Conservation (phyloP, 257 asterid species). For the Plantago elongata region DNA sequence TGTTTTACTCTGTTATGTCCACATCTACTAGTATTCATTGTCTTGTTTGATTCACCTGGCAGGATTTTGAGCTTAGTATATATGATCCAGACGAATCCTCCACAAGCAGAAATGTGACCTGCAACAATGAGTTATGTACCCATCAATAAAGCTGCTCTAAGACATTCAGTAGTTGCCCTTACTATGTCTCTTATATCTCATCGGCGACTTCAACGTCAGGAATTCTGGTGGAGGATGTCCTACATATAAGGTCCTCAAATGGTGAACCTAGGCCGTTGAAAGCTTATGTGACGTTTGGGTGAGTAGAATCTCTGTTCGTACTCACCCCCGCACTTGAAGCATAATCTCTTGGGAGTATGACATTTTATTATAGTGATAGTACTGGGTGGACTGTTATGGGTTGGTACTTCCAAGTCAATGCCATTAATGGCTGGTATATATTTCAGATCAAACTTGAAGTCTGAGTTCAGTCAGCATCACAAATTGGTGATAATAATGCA, state of each 20-base stretch:
- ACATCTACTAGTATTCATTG: background rate
- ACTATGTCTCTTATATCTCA: slow-evolving; percentile 68
- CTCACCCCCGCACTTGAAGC: background rate
- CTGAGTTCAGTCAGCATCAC: background rate
- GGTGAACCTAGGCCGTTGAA: slow-evolving; percentile 35
- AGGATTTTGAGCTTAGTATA: slow-evolving; percentile 79
- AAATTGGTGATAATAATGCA: slow-evolving; percentile 2
- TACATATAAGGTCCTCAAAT: slow-evolving; percentile 54
- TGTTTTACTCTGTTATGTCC: too few relatives aligned
- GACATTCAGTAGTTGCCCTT: slow-evolving; percentile 56
- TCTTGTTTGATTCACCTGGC: slow-evolving; percentile 17
- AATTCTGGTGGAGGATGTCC: slow-evolving; percentile 65
- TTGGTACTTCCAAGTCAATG: too few relatives aligned
- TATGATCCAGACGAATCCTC: slow-evolving; percentile 58
- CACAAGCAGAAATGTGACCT: slow-evolving; percentile 66
- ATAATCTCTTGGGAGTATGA: background rate
- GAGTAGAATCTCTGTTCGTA: slow-evolving; percentile 31
- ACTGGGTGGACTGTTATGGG: background rate
- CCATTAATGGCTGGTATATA: background rate
- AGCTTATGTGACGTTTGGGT: slow-evolving; percentile 75
- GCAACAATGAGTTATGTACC: slow-evolving; percentile 55
- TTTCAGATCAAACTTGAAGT: slow-evolving; percentile 3
- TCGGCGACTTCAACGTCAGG: slow-evolving; percentile 93
- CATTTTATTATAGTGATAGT: background rate
- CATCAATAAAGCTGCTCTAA: slow-evolving; percentile 39